phyloP scores from a whole-genome alignment of 345 rosid species.

The Eucalyptus curtisii region DNA sequence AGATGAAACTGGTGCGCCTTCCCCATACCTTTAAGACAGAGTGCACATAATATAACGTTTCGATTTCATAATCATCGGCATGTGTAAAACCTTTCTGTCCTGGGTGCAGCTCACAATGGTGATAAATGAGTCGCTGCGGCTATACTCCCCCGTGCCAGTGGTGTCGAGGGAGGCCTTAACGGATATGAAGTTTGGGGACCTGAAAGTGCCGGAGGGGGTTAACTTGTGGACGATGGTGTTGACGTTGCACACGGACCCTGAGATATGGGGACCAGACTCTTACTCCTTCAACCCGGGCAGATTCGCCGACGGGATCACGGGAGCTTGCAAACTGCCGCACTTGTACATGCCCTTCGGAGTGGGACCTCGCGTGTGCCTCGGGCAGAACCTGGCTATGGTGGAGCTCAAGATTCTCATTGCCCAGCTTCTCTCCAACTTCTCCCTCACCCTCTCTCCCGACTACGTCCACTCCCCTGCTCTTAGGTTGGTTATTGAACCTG shows the following conservation, averaged over 20 bases:
- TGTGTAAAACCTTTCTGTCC: background rate
- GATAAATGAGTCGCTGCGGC: constrained; percentile 26
- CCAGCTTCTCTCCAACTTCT: constrained; percentile 15
- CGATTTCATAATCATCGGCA: background rate
- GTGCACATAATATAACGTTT: background rate
- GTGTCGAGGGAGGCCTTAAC: constrained; percentile 31
- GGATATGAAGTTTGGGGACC: constrained; percentile 23
- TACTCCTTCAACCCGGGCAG: constrained; percentile 19
- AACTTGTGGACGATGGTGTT: constrained; percentile 17
- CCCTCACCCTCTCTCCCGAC: constrained; percentile 14
- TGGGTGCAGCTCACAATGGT: constrained; percentile 34
- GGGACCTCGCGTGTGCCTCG: constrained; percentile 30
- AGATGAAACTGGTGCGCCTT: constrained; percentile 21
- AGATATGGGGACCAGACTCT: constrained; percentile 36
- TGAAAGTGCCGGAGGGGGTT: constrained; percentile 20
- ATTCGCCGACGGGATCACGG: constrained; percentile 19
- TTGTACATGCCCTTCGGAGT: constrained; percentile 34
- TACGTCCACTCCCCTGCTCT: constrained; percentile 20
- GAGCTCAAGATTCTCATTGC: constrained; percentile 30
- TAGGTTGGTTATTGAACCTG: constrained; percentile 26
- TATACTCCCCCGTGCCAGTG: constrained; percentile 33
- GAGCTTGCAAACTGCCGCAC: constrained; percentile 22
- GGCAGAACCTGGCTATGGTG: constrained; percentile 37
- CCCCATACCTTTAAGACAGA: background rate
- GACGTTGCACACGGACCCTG: constrained; percentile 27